Evolutionary conservation across 164 flowering plant genomes (phyloP).

Genomic region (Magnolia changhungtana): DNA sequence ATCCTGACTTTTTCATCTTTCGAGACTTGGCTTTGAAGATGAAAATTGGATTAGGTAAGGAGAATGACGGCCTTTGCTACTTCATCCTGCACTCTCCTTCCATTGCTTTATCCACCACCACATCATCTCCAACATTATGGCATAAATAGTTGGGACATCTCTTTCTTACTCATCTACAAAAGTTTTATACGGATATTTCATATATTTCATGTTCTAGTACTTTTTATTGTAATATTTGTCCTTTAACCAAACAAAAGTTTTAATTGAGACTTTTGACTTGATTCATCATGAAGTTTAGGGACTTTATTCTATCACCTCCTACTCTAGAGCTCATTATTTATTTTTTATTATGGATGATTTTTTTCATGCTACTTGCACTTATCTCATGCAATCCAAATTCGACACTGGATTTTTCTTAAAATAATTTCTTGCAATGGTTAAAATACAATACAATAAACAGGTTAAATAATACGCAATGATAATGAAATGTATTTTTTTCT

Average conservation of each 20-base stretch:
- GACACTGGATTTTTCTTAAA: neutral
- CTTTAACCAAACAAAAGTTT: neutral
- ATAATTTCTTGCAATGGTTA: neutral
- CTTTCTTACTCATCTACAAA: neutral
- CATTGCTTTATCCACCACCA: too few relatives aligned
- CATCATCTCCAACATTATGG: neutral
- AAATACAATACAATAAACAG: neutral
- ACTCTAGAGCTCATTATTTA: constrained; percentile 4
- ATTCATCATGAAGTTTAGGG: constrained; percentile 11
- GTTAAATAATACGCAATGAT: neutral
- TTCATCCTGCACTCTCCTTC: neutral
- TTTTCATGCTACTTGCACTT: constrained; percentile 1
- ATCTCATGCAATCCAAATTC: constrained; percentile 4
- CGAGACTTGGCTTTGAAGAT: neutral
- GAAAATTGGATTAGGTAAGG: neutral
- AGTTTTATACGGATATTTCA: too few relatives aligned
- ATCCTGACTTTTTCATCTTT: neutral
- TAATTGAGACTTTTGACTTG: neutral
- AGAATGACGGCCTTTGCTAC: neutral
- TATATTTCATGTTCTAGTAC: too few relatives aligned
- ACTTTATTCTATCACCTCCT: neutral
- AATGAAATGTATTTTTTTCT: neutral
- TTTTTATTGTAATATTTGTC: constrained; percentile 2
- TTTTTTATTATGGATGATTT: constrained; percentile 9
- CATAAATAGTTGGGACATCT: neutral